Base-by-base conservation (phyloP, 1,139 yeast genomes). In the Candida glucosophila region DNA sequence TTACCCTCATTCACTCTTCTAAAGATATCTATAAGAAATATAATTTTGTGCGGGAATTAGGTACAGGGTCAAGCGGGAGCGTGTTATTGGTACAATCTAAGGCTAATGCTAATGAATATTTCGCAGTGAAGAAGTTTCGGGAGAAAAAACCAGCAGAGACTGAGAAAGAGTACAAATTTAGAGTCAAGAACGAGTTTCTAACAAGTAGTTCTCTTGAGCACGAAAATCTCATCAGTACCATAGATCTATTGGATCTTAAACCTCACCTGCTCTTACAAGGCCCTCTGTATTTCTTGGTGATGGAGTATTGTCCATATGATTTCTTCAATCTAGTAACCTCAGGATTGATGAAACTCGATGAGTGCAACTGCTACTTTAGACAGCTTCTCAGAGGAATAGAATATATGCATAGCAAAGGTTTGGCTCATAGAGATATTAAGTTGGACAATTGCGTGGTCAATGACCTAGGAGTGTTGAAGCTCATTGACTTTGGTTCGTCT, bases 11-110 rank as follows among this genome's bases (percentile, higher is more conserved):
- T n/a, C n/a, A 42, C 27, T 28, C 44, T 3, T 29, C 40, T 4
- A 40, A 50, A 14, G 50, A 46, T 11, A 33, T 54, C 14, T 49
- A 48, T 31, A 44, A 65, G 23, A 72, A 73, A 40, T 78, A 77
- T 41, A 30, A 41, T 6, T 53, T 68, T 5, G 82, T 80, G 1
- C 66, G 60, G 36, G 46, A 71, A 15, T 52, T 73, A 12, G 92
- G 92, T 5, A 67, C 79, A 28, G 92, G 92, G 14, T 88, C 90
- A 5, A 77, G 82, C 22, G 90, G 92, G 1, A 71, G 81, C 3
- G 92, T 80, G 10, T 67, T 72, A 29, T 60, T 77, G 25, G 72
- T 76, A 4, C 59, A 65, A 14, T 55, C 70, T 22, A 55, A 55
- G 17, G 43, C 58, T 2, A 71, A 72, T 38, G 66, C 71, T 2